phyloP scores from a whole-genome alignment of 768 basidiomycete species.

The Hysterangium stoloniferum region DNA sequence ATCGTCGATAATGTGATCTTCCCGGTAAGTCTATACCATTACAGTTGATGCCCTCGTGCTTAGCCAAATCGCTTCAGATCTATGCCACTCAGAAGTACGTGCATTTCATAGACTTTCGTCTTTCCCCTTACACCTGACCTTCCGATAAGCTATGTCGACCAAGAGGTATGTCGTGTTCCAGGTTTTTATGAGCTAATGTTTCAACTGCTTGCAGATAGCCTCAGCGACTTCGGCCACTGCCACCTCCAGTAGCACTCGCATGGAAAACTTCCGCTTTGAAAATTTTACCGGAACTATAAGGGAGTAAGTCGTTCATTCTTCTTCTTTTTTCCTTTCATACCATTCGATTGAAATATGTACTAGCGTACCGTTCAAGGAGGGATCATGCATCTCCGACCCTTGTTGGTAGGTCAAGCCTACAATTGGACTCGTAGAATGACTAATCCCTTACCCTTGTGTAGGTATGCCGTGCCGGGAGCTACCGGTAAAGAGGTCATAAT shows the following conservation, averaged over 20 bases:
- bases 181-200: not conserved
- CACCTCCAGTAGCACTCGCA: conserved; percentile 33
- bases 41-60: conserved; percentile 13
- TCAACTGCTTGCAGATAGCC: not conserved
- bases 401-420: conserved; percentile 35
- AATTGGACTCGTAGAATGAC: not conserved
- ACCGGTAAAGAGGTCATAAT: conserved; percentile 54
- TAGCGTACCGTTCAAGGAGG: conserved; percentile 43
- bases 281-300: conserved; percentile 44
- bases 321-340: no score
- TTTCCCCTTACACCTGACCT: not conserved
- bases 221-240: conserved; percentile 15
- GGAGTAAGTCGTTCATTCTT: conserved; percentile 26
- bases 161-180: conserved; percentile 31
- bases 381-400: conserved; percentile 50
- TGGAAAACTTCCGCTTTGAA: conserved; percentile 48
- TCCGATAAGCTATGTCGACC: conserved; percentile 52
- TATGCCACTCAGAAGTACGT: conserved; percentile 55
- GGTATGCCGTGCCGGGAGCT: conserved; percentile 41
- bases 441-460: not conserved
- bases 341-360: no score
- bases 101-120: not conserved
- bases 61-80: conserved; percentile 31
- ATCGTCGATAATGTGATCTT: conserved; percentile 43
- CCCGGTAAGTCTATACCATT: conserved; percentile 30